Conservation (phyloP, 169 alveolate species). For the Plasmodium knowlesi region DNA sequence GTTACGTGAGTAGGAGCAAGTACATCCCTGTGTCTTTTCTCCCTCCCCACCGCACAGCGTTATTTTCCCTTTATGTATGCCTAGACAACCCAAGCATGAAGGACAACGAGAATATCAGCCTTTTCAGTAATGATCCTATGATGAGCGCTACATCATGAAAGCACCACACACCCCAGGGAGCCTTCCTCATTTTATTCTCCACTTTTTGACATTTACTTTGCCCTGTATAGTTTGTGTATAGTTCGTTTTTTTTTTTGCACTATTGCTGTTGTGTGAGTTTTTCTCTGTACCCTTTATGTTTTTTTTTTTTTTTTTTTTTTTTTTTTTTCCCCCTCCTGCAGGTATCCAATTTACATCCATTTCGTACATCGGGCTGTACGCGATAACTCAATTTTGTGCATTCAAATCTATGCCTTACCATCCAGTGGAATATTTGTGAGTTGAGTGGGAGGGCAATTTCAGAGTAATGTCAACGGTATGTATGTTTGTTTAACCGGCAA, state of each 20-base stretch:
- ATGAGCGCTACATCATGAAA: background rate
- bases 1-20: background rate
- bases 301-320: background rate
- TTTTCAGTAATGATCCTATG: slow-evolving; percentile 20
- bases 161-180: background rate
- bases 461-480: background rate
- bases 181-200: background rate
- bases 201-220: background rate
- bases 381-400: slow-evolving; percentile 1
- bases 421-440: slow-evolving; percentile 67
- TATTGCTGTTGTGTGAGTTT: background rate
- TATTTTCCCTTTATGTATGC: slow-evolving; percentile 28
- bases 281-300: background rate
- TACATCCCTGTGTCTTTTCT: background rate
- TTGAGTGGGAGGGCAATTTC: background rate
- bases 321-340: background rate
- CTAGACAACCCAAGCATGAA: slow-evolving; percentile 40
- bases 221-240: background rate
- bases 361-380: slow-evolving; percentile 31
- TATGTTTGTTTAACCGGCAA: background rate
- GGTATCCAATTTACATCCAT: slow-evolving; percentile 42
- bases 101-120: slow-evolving; percentile 28
- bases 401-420: slow-evolving; percentile 47
- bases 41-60: background rate
- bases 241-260: too few relatives aligned